A percentile compares a stretch with the other conserved stretches of the same genome.
Evolutionary conservation across 345 rosid genomes (phyloP).

Genomic region (Clausena lansium): DNA sequence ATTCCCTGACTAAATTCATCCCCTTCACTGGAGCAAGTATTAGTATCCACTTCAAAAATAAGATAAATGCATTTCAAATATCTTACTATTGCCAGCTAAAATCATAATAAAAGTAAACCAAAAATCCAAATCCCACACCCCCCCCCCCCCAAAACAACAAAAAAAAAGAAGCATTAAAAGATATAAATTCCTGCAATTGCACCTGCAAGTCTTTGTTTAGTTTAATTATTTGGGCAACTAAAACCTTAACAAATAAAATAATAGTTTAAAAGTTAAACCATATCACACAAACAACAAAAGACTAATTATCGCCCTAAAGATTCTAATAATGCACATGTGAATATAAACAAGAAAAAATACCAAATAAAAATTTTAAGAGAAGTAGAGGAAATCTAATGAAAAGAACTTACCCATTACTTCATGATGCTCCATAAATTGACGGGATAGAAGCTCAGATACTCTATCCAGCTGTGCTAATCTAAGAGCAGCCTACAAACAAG

Average conservation of each 20-base stretch:
- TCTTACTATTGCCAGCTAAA: neutral
- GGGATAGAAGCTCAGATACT: too few relatives aligned
- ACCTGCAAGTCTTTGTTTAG: too few relatives aligned
- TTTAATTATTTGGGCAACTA: too few relatives aligned
- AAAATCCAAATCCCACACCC: neutral
- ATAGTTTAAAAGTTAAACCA: neutral
- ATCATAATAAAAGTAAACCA: neutral
- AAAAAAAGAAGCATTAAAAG: neutral
- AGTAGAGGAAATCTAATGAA: conserved; percentile 8
- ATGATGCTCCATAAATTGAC: too few relatives aligned
- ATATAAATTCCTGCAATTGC: too few relatives aligned
- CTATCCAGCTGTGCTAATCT: too few relatives aligned
- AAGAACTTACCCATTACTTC: conserved; percentile 84
- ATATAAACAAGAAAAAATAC: neutral
- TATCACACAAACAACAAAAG: neutral
- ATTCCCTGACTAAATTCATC: conserved; percentile 95
- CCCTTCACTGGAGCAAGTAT: conserved; percentile 92
- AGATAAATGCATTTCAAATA: neutral
- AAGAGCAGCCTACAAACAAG: too few relatives aligned
- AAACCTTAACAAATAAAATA: too few relatives aligned
- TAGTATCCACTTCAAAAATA: conserved; percentile 16
- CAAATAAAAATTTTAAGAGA: neutral
- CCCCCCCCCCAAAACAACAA: too few relatives aligned
- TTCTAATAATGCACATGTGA: neutral
- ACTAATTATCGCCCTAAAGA: neutral